These are phyloP conservation scores for Sphagnum fallax DNA, from an alignment of 228 moss, liverwort and hornwort genomes.

Conservation along the genomic window DNA sequence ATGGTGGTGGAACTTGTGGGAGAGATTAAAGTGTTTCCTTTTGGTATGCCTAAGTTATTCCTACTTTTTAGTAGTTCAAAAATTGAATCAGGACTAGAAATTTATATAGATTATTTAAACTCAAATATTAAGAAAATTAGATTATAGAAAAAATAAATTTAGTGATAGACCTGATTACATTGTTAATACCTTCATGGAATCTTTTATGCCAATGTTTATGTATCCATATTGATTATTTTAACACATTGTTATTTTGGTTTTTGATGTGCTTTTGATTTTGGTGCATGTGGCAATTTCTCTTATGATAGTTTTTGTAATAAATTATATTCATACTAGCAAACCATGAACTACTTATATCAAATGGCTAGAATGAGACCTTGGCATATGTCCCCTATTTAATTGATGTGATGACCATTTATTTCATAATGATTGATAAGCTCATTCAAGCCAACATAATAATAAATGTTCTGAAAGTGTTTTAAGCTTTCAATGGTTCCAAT, in stretches of 20 bases:
- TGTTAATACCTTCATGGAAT: too few species aligned
- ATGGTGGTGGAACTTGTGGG: constrained; percentile 56
- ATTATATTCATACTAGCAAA: constrained; percentile 70
- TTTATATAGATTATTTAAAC: too few species aligned
- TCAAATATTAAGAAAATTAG: background rate
- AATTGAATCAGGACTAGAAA: background rate
- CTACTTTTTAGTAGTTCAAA: background rate
- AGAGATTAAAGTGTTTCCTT: constrained; percentile 72
- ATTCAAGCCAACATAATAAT: constrained; percentile 37
- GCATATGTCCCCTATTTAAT: constrained; percentile 85
- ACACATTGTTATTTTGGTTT: too few species aligned
- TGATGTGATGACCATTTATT: constrained; percentile 78
- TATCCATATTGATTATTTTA: too few species aligned
- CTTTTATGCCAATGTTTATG: too few species aligned
- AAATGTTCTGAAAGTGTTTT: constrained; percentile 32
- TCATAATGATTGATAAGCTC: constrained; percentile 55
- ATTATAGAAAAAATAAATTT: background rate
- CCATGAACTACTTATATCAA: constrained; percentile 42
- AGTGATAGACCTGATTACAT: too few species aligned
- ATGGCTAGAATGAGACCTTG: constrained; percentile 64
- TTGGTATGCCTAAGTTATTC: constrained; percentile 25
- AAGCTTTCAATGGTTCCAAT: constrained; percentile 55
- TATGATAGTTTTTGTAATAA: constrained; percentile 43
- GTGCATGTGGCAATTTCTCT: constrained; percentile 56
- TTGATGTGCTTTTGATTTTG: background rate